Evolutionary conservation across 2,329 filamentous ascomycete species (phyloP).

Genomic region (Trichoderma polysporum): DNA sequence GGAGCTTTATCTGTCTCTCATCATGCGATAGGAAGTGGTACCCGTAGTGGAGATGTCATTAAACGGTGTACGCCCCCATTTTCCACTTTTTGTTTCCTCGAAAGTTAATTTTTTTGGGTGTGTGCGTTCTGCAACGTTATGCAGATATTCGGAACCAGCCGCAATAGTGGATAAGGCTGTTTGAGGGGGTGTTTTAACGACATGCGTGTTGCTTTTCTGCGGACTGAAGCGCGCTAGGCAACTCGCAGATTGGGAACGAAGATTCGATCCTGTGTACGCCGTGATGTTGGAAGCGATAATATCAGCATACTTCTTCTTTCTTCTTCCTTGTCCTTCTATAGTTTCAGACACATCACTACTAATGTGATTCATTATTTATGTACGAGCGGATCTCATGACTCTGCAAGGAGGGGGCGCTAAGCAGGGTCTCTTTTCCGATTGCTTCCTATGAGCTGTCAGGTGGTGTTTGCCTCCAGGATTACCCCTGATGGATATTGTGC

Average conservation of each 20-base stretch:
- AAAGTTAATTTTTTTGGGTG: background rate
- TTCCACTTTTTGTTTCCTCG: background rate
- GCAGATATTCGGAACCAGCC: constrained; percentile 8
- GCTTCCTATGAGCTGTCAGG: background rate
- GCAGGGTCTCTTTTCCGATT: background rate
- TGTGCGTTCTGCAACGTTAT: background rate
- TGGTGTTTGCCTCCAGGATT: background rate
- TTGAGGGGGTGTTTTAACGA: background rate
- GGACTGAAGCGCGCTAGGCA: background rate
- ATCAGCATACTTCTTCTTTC: background rate
- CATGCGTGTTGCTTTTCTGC: background rate
- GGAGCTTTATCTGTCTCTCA: background rate
- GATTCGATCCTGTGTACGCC: background rate
- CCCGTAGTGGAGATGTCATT: background rate
- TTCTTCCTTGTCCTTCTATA: background rate
- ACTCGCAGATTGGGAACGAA: background rate
- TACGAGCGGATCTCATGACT: background rate
- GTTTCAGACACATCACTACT: background rate
- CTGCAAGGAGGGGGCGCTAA: too few relatives aligned
- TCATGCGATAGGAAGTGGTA: background rate
- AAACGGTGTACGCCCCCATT: background rate
- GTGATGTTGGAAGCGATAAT: background rate
- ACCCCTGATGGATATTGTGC: background rate
- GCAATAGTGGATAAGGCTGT: background rate
- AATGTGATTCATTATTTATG: background rate